Evolutionary conservation across 345 rosid species (phyloP).

Genomic region (Xanthoceras sorbifolium): DNA sequence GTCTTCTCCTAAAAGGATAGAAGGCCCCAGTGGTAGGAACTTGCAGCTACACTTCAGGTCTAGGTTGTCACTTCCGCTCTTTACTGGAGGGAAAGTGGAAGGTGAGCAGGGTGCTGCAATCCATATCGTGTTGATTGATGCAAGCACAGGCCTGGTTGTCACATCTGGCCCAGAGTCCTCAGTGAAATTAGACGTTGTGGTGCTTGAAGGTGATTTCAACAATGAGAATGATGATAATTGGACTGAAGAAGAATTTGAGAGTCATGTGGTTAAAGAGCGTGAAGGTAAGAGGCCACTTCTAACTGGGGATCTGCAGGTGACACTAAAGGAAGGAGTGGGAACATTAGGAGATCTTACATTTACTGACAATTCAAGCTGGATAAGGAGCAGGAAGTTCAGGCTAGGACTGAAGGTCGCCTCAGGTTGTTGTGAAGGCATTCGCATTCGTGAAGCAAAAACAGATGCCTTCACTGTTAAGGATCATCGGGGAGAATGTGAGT

Average conservation of each 20-base stretch:
- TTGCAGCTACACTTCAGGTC: constrained; percentile 84
- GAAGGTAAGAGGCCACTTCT: constrained; percentile 93
- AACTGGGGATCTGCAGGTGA: constrained; percentile 86
- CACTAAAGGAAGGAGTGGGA: constrained; percentile 88
- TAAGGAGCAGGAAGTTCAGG: constrained; percentile 95
- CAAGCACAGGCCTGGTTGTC: constrained; percentile 61
- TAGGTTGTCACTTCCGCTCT: constrained; percentile 86
- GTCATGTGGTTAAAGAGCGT: constrained; percentile 91
- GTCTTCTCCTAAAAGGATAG: constrained; percentile 76
- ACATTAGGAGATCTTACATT: constrained; percentile 91
- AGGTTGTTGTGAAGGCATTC: constrained; percentile 71
- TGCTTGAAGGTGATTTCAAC: constrained; percentile 95
- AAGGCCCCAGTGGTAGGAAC: constrained; percentile 80
- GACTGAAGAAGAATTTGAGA: constrained; percentile 82
- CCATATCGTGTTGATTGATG: constrained; percentile 70
- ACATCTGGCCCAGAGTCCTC: constrained; percentile 79
- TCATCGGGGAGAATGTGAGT: constrained; percentile 94
- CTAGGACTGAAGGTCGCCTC: constrained; percentile 76
- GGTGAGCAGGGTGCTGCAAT: constrained; percentile 96
- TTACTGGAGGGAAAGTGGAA: constrained; percentile 96
- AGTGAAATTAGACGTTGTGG: constrained; percentile 76
- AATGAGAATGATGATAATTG: constrained; percentile 79
- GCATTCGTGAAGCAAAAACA: constrained; percentile 91
- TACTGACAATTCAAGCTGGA: constrained; percentile 98
- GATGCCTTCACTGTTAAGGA: constrained; percentile 98